Base-by-base conservation (phyloP, 2,329 filamentous ascomycete species). In the Emericellopsis cladophorae region DNA sequence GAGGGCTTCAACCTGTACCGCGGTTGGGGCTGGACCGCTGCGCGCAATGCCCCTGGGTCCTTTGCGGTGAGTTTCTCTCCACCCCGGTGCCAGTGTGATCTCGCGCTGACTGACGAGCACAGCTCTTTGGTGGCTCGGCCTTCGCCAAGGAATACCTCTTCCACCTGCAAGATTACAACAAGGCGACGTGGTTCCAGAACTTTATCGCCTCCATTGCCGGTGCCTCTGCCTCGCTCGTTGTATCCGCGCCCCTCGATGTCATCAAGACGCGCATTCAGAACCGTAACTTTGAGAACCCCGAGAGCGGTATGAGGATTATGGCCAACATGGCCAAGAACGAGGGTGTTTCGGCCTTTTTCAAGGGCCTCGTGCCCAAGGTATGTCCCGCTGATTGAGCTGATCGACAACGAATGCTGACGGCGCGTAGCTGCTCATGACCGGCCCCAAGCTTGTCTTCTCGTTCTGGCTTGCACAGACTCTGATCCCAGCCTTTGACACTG, bases 401-500 rank as follows among this genome's bases (percentile, higher is more conserved):
- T 9, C 15, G 15, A 26, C 31, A 12, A 18, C 9, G 22, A 11
- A 15, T 14, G 29, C 38, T 33, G 21, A 40, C 29, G 11, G 14
- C 7, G 15, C 15, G 15, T 33, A 80, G 82, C 79, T 98, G 49
- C 75, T 98, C 56, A 98, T 98, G 92, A 98, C 92, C 14, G 93
- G 92, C 21, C 92, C 92, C 48, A 98, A 98, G 76, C 76, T 98
- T 45, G 92, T 96, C 47, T 98, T 98, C 72, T 95, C 89, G 46
- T 98, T 98, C 80, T 98, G 92, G 92, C 79, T 98, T 58, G 92
- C 92, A 43, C 92, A 98, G 72, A 96, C 92, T 24, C 72, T 98
- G 54, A 98, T 98, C 58, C 92, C 92, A 40, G 83, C 88, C 32
- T 96, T 96, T 62, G 85, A 79, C 51, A 58, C 51, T 43, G 63